Percentiles rank a stretch among this genome's conserved stretches.
These are phyloP conservation scores for Powellomyces hirtus DNA, from an alignment of 192 early-diverging fungal genomes.

Conservation along the genomic window DNA sequence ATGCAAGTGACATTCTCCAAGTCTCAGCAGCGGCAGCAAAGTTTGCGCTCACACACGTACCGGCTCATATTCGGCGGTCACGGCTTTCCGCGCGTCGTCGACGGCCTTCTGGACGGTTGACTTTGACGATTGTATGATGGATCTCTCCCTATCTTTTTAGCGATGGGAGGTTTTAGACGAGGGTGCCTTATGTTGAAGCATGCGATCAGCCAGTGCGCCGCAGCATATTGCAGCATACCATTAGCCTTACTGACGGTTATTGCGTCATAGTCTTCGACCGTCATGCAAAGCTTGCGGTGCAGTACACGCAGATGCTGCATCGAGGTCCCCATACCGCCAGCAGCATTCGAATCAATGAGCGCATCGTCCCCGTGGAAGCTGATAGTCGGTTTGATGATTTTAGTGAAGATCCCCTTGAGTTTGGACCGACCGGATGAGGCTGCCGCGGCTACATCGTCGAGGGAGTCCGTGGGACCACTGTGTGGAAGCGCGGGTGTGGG, in stretches of 20 bases:
- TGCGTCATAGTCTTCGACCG: conserved; percentile 35
- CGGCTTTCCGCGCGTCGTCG: conserved; percentile 18
- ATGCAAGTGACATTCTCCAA: too few relatives aligned
- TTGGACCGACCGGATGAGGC: background rate
- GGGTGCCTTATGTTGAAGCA: conserved; percentile 1
- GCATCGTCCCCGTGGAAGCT: background rate
- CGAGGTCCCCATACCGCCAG: conserved; percentile 13
- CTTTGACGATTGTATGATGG: conserved; percentile 26
- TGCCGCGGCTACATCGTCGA: background rate
- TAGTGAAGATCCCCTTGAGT: conserved; percentile 22
- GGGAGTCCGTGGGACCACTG: background rate
- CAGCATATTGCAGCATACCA: too few relatives aligned
- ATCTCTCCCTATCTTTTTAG: conserved; percentile 21
- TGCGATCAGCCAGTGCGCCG: too few relatives aligned
- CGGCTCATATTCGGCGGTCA: conserved; percentile 38
- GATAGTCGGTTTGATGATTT: conserved; percentile 16
- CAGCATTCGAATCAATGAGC: conserved; percentile 6
- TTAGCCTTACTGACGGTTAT: conserved; percentile 18
- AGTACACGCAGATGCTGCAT: conserved; percentile 39
- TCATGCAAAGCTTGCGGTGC: conserved; percentile 24
- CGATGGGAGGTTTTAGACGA: too few relatives aligned
- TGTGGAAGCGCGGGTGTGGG: background rate
- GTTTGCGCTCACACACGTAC: conserved; percentile 4
- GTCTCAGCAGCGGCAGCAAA: too few relatives aligned
- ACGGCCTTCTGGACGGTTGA: conserved; percentile 26